Conservation (phyloP, 345 rosid species). For the Isatis tinctoria region DNA sequence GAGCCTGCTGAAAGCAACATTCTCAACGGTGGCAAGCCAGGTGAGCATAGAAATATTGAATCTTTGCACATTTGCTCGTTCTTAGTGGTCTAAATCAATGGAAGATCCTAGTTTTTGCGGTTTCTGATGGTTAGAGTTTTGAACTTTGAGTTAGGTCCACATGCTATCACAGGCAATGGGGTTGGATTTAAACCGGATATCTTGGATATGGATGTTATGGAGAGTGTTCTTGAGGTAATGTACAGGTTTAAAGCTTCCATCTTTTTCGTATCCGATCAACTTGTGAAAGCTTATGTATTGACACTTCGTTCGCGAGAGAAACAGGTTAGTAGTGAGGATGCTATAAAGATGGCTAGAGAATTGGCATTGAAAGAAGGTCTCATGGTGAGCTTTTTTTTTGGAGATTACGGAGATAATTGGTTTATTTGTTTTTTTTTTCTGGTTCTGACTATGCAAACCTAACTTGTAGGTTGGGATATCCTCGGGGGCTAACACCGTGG, state of each 20-base stretch:
- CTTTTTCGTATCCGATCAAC: not conserved
- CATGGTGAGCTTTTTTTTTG: constrained; percentile 49
- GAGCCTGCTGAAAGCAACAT: constrained; percentile 95
- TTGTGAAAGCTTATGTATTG: not conserved
- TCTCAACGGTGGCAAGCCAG: constrained; percentile 96
- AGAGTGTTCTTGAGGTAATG: constrained; percentile 76
- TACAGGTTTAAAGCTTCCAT: not conserved
- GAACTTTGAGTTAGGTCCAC: constrained; percentile 64
- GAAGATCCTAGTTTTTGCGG: not conserved
- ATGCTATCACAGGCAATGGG: constrained; percentile 88
- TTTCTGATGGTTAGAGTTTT: not conserved
- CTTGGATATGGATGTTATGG: constrained; percentile 93
- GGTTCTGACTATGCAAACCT: not conserved
- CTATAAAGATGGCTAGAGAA: constrained; percentile 91
- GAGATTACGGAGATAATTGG: not conserved
- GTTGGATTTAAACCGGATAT: constrained; percentile 98
- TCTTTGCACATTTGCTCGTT: not conserved
- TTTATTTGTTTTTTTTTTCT: not conserved
- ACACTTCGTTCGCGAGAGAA: not conserved
- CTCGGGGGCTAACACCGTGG: constrained; percentile 92
- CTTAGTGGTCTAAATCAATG: not conserved
- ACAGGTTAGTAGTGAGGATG: constrained; percentile 88
- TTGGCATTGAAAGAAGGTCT: constrained; percentile 94
- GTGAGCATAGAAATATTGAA: constrained; percentile 27
- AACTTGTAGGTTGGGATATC: constrained; percentile 84